Conservation (phyloP, 176 grass and related monocot species). For the Canna indica region DNA sequence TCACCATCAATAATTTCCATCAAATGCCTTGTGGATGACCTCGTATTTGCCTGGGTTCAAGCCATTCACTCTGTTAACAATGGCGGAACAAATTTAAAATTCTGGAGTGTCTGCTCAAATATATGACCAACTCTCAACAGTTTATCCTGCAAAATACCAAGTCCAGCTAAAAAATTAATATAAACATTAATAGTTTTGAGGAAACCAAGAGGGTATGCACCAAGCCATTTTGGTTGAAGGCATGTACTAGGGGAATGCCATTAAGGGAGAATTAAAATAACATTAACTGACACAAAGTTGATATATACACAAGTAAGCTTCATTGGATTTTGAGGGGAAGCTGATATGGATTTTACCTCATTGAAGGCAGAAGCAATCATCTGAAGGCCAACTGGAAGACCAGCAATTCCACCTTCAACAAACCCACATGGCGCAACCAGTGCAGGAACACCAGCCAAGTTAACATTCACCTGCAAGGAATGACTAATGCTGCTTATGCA, state of each 20-base stretch:
- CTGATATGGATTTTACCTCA: slow-evolving; percentile 47
- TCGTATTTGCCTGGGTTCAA: no score
- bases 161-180: not conserved
- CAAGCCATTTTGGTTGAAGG: no score
- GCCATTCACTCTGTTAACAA: slow-evolving; percentile 33
- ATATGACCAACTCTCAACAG: slow-evolving; percentile 68
- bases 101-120: slow-evolving; percentile 68
- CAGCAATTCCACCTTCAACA: slow-evolving; percentile 54
- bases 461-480: slow-evolving; percentile 77
- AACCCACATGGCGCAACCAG: slow-evolving; percentile 87
- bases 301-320: no score
- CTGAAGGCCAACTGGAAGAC: slow-evolving; percentile 85
- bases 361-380: slow-evolving; percentile 68
- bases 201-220: not conserved
- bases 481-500: not conserved
- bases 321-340: no score
- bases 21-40: no score
- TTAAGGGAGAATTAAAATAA: no score
- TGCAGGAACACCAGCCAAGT: slow-evolving; percentile 79
- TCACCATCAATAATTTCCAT: not conserved
- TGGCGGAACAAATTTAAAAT: slow-evolving; percentile 58
- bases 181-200: not conserved
- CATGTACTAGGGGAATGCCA: no score
- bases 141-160: slow-evolving; percentile 32
- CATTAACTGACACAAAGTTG: no score